Conservation (phyloP, 148 eudicot species). For the Rhododendron griersonianum region DNA sequence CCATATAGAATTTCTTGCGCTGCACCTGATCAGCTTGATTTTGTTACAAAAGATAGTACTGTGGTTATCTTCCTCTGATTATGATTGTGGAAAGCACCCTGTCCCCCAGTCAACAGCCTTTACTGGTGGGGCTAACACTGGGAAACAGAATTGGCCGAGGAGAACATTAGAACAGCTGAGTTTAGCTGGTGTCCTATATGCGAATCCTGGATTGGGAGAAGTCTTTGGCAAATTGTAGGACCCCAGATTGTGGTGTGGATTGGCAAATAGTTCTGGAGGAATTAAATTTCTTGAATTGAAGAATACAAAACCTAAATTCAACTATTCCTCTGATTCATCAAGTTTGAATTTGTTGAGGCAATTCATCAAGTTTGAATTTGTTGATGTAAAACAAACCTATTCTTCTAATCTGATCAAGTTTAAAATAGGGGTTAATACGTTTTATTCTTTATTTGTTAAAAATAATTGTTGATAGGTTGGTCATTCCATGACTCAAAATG, state of each 20-base stretch:
- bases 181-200: background rate
- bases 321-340: background rate
- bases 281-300: background rate
- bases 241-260: background rate
- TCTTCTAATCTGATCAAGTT: background rate
- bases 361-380: too few relatives aligned
- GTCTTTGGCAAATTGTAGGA: background rate
- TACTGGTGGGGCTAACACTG: background rate
- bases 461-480: too few relatives aligned
- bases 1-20: background rate
- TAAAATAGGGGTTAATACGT: background rate
- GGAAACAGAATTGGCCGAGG: background rate
- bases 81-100: slow-evolving; percentile 1
- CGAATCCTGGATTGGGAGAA: background rate
- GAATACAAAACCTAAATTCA: background rate
- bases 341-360: background rate
- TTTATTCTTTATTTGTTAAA: background rate
- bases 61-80: background rate
- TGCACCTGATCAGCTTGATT: background rate
- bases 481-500: background rate
- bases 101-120: background rate
- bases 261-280: slow-evolving; percentile 1
- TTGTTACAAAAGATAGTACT: background rate
- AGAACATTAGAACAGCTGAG: background rate
- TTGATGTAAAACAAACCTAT: too few relatives aligned